These are phyloP conservation scores for Prototheca wickerhamii DNA, from an alignment of 163 green algal species.

Conservation along the genomic window DNA sequence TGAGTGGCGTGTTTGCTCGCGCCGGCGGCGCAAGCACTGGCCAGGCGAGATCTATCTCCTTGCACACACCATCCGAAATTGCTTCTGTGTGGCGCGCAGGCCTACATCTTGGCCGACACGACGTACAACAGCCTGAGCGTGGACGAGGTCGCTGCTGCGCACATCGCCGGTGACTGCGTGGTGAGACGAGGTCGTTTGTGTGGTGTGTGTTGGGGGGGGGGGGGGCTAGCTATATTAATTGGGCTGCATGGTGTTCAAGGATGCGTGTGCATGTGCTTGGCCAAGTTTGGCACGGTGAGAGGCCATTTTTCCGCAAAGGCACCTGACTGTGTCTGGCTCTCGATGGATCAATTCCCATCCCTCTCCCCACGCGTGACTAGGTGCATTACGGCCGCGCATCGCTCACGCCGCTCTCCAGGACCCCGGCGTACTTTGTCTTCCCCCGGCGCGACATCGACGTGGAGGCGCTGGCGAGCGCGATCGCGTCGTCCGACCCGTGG, in stretches of 20 bases:
- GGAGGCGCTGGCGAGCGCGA: not conserved
- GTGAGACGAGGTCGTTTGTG: constrained; percentile 24
- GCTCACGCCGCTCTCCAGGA: constrained; percentile 40
- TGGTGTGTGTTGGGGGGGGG: not conserved
- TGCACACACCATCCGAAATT: too few species aligned
- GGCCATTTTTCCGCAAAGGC: too few species aligned
- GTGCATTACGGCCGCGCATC: constrained; percentile 78
- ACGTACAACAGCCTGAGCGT: constrained; percentile 81
- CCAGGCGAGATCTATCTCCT: too few species aligned
- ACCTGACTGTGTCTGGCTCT: too few species aligned
- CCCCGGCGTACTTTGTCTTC: constrained; percentile 72
- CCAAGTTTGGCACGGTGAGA: too few species aligned
- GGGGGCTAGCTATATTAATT: not conserved
- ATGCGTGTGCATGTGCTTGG: not conserved
- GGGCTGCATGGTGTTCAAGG: not conserved
- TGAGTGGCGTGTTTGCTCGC: not conserved
- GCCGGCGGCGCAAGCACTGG: too few species aligned
- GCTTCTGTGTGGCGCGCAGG: constrained; percentile 30
- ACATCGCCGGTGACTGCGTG: constrained; percentile 71
- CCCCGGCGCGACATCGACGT: constrained; percentile 41
- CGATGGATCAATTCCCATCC: not conserved
- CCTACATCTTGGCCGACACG: constrained; percentile 85
- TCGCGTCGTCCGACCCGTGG: constrained; percentile 1
- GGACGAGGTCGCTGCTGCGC: constrained; percentile 84
- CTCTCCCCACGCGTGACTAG: constrained; percentile 22